Conservation (phyloP, 805 yeast genomes). For the Schwanniomyces occidentalis region DNA sequence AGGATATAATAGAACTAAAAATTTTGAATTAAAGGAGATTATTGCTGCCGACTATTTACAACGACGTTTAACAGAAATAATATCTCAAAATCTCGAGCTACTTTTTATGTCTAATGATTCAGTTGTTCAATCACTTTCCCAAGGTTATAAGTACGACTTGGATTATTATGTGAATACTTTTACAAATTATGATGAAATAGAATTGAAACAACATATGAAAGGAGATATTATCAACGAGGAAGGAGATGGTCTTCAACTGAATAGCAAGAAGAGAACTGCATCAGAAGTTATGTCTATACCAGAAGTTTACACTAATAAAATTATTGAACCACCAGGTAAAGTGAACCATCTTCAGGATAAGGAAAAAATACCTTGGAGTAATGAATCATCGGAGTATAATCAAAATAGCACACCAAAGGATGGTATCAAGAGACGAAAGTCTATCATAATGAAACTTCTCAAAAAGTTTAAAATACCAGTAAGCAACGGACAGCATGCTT, state of each 20-base stretch:
- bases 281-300: slow-evolving; percentile 1
- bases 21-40: slow-evolving; percentile 20
- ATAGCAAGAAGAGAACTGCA: not conserved
- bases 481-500: too few species aligned
- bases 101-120: slow-evolving; percentile 23
- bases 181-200: slow-evolving; percentile 1
- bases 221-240: too few species aligned
- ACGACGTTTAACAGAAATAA: slow-evolving; percentile 18
- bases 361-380: not conserved
- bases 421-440: slow-evolving; percentile 5
- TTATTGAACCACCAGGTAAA: not conserved
- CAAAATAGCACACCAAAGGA: too few species aligned
- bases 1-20: slow-evolving; percentile 15
- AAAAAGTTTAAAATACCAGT: slow-evolving; percentile 4
- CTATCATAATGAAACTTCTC: not conserved
- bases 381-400: too few species aligned
- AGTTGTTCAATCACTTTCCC: slow-evolving; percentile 21
- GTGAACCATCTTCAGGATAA: too few species aligned
- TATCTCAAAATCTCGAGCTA: slow-evolving; percentile 19
- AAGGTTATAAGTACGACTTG: slow-evolving; percentile 18
- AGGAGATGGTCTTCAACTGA: not conserved
- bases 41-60: slow-evolving; percentile 22
- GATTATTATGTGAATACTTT: slow-evolving; percentile 10
- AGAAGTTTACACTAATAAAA: slow-evolving; percentile 1
- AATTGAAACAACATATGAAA: slow-evolving; percentile 1